Base-by-base conservation (phyloP, 192 early-diverging fungal genomes). In the Diversispora eburnea region DNA sequence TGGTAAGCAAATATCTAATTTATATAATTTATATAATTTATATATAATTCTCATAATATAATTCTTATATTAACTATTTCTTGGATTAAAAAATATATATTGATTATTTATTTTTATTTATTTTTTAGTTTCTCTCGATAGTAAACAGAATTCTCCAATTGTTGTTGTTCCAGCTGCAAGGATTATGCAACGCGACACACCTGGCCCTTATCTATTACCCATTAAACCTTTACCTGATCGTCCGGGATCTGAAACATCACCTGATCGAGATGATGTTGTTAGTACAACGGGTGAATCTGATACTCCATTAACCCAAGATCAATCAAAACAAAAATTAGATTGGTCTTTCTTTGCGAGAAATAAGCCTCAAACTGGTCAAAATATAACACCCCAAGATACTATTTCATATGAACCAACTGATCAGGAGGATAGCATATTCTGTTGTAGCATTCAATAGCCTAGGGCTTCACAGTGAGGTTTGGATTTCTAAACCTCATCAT, bases 91-190 rank as follows among this genome's bases (percentile, higher is more conserved):
- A 61, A 47, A 48, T 47, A 19, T 49, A 15, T 39, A 48, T 47
- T 33, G 25, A 33, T 33, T 33, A 12, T 20, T n/a, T 13, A 0
- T 66, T n/a, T 66, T 17, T 47, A n/a, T 66, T 46, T 47, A 43
- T 46, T 66, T 46, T 47, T 22, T 49, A 72, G 70, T 61, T 20
- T 43, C 33, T 22, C 39, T 57, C 8, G 70, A 72, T 49, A 48
- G 20, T 51, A 41, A 45, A 22, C 56, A 72, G 48, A 72, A 72
- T 51, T 60, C 70, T 9, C 70, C 70, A 15, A 72, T 72, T 43
- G 45, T 13, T 48, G 22, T 5, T 3, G 46, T 66, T 25, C 64
- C 64, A 20, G 19, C 64, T 3, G 64, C 64, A 49, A 66, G 43
- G 20, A 33, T 15, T 1, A 10, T 48, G 3, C 19, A 7, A 2